Evolutionary conservation across 805 yeast genomes (phyloP).

Genomic region (Yarrowia hollandica): DNA sequence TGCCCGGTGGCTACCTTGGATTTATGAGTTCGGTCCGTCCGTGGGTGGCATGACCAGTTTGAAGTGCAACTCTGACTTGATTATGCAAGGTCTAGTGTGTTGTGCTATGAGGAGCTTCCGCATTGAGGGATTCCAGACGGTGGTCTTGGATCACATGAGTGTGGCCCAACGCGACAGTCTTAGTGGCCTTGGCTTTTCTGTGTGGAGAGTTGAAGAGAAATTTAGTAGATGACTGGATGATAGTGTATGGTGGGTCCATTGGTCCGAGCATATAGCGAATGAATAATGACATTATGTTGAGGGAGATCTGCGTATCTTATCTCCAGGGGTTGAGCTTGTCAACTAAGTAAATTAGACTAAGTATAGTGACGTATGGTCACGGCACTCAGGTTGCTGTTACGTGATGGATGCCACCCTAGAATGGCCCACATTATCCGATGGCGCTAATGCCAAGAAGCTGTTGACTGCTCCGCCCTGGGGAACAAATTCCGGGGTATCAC

Average conservation of each 20-base stretch:
- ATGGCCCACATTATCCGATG: not conserved
- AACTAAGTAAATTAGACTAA: too few species aligned
- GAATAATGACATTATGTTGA: too few species aligned
- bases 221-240: not conserved
- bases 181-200: conserved; percentile 1
- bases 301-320: too few species aligned
- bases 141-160: conserved; percentile 23
- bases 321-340: too few species aligned
- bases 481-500: not conserved
- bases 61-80: not conserved
- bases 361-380: too few species aligned
- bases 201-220: conserved; percentile 7
- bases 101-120: conserved; percentile 12
- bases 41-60: conserved; percentile 14
- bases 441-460: conserved; percentile 1
- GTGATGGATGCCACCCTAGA: not conserved
- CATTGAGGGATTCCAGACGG: conserved; percentile 12
- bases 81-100: conserved; percentile 15
- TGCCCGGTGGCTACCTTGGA: conserved; percentile 12
- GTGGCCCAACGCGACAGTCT: conserved; percentile 2
- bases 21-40: conserved; percentile 10
- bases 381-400: too few species aligned
- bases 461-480: not conserved
- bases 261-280: too few species aligned
- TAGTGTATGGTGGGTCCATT: too few species aligned